Conservation (phyloP, 2,329 filamentous ascomycete species). For the Curvularia sp. region DNA sequence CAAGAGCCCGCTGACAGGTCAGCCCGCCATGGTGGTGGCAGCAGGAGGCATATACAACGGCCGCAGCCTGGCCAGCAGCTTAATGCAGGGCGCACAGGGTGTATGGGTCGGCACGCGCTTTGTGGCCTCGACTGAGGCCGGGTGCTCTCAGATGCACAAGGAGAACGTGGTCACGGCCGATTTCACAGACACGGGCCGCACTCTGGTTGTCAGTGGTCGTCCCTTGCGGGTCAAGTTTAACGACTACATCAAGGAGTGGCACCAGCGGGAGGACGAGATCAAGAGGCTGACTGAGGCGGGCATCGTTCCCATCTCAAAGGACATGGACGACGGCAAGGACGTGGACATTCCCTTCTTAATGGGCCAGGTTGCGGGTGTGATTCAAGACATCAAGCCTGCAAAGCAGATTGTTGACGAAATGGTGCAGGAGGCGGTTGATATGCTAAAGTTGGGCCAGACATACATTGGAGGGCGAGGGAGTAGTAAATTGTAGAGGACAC, state of each 20-base stretch:
- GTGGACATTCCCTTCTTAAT: constrained; percentile 88
- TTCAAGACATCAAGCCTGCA: constrained; percentile 80
- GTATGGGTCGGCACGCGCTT: constrained; percentile 97
- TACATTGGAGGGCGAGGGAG: constrained; percentile 40
- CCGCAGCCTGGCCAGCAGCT: constrained; percentile 75
- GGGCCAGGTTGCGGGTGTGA: constrained; percentile 88
- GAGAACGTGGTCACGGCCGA: constrained; percentile 78
- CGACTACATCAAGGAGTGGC: constrained; percentile 83
- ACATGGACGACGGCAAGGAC: constrained; percentile 82
- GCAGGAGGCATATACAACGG: constrained; percentile 89
- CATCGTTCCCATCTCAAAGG: constrained; percentile 80
- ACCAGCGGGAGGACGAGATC: constrained; percentile 75
- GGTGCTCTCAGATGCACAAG: constrained; percentile 83
- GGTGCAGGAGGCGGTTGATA: constrained; percentile 62
- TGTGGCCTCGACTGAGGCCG: constrained; percentile 81
- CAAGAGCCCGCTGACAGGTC: constrained; percentile 72
- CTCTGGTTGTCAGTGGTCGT: constrained; percentile 80
- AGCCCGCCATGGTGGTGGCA: constrained; percentile 80
- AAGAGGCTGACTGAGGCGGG: constrained; percentile 76
- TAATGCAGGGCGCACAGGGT: constrained; percentile 87
- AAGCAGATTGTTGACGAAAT: constrained; percentile 87
- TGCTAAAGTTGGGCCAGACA: constrained; percentile 47
- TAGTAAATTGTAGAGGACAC: constrained; percentile 43
- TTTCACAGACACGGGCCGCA: constrained; percentile 81
- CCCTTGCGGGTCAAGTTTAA: constrained; percentile 83